Conservation (phyloP, 176 grass and related monocot species). For the Oryza glaberrima region DNA sequence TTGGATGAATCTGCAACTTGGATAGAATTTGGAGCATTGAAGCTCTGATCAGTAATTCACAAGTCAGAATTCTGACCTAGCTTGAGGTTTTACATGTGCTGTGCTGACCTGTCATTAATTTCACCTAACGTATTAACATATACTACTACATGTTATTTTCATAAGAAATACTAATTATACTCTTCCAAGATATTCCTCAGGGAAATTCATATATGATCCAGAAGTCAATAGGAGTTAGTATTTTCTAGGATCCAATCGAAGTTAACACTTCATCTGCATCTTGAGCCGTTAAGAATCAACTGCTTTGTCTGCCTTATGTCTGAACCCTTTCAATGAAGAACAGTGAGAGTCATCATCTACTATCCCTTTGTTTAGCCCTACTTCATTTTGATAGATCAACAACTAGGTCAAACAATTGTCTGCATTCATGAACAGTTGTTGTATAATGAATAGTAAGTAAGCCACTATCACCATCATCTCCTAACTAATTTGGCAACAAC, state of each 20-base stretch:
- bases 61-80: conserved; percentile 32
- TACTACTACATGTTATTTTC: conserved; percentile 22
- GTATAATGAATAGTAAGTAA: conserved; percentile 43
- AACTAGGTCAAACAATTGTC: conserved; percentile 47
- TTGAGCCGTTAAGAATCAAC: conserved; percentile 7
- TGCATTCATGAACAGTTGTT: conserved; percentile 29
- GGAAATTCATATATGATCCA: conserved; percentile 26
- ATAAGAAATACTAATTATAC: background rate
- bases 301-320: conserved; percentile 21
- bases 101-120: conserved; percentile 18
- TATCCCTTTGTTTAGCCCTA: conserved; percentile 37
- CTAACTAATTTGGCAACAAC: conserved; percentile 53
- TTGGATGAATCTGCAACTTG: conserved; percentile 4
- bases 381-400: conserved; percentile 50
- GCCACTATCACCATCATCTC: conserved; percentile 54
- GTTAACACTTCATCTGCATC: conserved; percentile 32
- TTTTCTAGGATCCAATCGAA: background rate
- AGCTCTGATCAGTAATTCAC: conserved; percentile 28
- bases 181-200: conserved; percentile 15
- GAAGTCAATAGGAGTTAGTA: conserved; percentile 37
- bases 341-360: conserved; percentile 16
- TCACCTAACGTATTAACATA: conserved; percentile 38
- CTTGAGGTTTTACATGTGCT: conserved; percentile 26
- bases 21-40: conserved; percentile 37
- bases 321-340: conserved; percentile 40